These are phyloP conservation scores for Cymodocea nodosa DNA, from an alignment of 116 monocot species.

Conservation along the genomic window DNA sequence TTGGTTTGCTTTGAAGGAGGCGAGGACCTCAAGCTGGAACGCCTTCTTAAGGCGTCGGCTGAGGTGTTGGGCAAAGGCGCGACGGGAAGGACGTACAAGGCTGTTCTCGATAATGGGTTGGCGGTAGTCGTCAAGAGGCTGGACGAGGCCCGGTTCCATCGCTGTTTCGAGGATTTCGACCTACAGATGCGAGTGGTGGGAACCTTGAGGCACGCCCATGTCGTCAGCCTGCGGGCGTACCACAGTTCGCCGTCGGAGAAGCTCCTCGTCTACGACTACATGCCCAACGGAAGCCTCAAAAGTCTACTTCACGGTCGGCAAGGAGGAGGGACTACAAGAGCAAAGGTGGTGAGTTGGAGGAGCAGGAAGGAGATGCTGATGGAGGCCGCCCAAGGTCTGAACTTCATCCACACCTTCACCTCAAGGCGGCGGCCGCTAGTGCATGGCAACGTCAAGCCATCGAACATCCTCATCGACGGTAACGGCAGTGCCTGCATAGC, in stretches of 20 bases:
- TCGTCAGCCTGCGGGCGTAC: constrained; percentile 35
- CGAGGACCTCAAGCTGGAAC: constrained; percentile 27
- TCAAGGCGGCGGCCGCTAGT: constrained; percentile 14
- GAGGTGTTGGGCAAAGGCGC: constrained; percentile 36
- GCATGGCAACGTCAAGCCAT: constrained; percentile 36
- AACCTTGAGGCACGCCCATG: constrained; percentile 18
- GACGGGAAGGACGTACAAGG: constrained; percentile 38
- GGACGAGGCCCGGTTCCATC: constrained; percentile 6
- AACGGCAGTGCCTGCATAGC: constrained; percentile 23
- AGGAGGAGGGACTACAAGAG: constrained; percentile 8
- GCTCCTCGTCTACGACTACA: constrained; percentile 44
- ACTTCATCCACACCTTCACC: constrained; percentile 34
- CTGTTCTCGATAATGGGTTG: constrained; percentile 26
- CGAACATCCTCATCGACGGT: constrained; percentile 40
- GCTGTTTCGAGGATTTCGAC: constrained; percentile 15
- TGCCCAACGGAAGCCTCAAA: constrained; percentile 39
- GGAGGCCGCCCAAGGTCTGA: constrained; percentile 28
- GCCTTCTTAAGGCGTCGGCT: constrained; percentile 32
- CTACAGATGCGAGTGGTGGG: constrained; percentile 22
- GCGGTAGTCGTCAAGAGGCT: constrained; percentile 43
- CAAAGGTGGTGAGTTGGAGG: constrained; percentile 19
- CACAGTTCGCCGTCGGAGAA: constrained; percentile 31
- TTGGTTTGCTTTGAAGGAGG: constrained; percentile 24
- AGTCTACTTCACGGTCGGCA: constrained; percentile 17
- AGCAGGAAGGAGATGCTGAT: constrained; percentile 25